phyloP scores from a whole-genome alignment of 2,329 filamentous ascomycete genomes.

The Botryotinia globosa region DNA sequence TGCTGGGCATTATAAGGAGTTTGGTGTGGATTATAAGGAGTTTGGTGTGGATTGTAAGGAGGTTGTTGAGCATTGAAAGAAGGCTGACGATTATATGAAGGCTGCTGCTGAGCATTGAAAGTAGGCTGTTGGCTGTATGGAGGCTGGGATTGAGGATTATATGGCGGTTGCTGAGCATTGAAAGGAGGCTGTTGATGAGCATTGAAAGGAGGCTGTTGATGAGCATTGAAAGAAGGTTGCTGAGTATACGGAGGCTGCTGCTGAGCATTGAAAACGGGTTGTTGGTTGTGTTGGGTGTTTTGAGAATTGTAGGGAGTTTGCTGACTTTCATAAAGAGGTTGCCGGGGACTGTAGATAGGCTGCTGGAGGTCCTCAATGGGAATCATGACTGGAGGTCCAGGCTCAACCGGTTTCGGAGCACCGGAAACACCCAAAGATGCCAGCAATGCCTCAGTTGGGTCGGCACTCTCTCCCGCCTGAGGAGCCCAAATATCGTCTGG shows the following conservation, averaged over 20 bases:
- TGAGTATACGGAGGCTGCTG: slow-evolving; percentile 27
- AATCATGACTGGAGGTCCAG: slow-evolving; percentile 22
- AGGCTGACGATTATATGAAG: not conserved
- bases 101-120: slow-evolving; percentile 22
- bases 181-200: slow-evolving; percentile 22
- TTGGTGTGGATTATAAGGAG: slow-evolving; percentile 34
- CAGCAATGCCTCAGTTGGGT: slow-evolving; percentile 37
- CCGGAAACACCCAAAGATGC: slow-evolving; percentile 41
- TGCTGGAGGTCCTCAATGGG: slow-evolving; percentile 14
- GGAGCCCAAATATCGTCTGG: slow-evolving; percentile 38
- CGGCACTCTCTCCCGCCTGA: slow-evolving; percentile 34
- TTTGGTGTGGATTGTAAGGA: slow-evolving; percentile 30
- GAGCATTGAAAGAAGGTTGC: slow-evolving; percentile 32
- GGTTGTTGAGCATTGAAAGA: slow-evolving; percentile 4
- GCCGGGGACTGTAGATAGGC: slow-evolving; percentile 3
- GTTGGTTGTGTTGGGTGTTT: slow-evolving; percentile 16
- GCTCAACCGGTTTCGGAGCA: slow-evolving; percentile 37
- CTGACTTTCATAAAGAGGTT: slow-evolving; percentile 6
- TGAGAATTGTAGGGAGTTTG: slow-evolving; percentile 9
- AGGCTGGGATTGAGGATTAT: slow-evolving; percentile 14
- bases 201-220: slow-evolving; percentile 9
- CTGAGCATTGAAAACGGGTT: slow-evolving; percentile 28
- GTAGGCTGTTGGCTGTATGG: slow-evolving; percentile 25
- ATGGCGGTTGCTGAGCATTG: not conserved
- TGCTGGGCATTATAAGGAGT: slow-evolving; percentile 27